phyloP scores from a whole-genome alignment of 345 rosid genomes.

The Psidium friedrichsthalianum region DNA sequence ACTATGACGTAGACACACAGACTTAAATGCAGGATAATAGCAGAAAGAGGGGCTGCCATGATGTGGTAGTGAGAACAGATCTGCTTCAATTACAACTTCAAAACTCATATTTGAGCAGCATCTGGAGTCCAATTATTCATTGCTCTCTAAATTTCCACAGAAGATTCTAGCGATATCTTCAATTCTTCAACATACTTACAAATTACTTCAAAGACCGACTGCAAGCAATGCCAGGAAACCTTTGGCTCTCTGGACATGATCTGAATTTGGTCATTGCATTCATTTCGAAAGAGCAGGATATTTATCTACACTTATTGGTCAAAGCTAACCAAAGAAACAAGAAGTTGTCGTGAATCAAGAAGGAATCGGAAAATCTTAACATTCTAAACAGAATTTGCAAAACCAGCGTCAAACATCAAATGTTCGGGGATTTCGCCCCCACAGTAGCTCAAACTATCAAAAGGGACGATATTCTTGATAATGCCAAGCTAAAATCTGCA shows the following conservation, averaged over 20 bases:
- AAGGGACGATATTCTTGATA: too few species aligned
- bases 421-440: too few species aligned
- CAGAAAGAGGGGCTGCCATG: background rate
- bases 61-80: background rate
- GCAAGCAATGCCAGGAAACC: background rate
- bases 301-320: background rate
- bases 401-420: too few species aligned
- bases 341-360: background rate
- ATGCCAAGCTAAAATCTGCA: too few species aligned
- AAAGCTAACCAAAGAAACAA: background rate
- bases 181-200: background rate
- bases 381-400: background rate
- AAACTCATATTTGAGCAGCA: background rate
- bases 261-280: background rate
- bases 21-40: background rate
- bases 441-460: too few species aligned
- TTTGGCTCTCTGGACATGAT: background rate
- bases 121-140: background rate
- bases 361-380: background rate
- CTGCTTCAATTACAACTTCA: background rate
- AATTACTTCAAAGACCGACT: background rate
- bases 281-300: background rate
- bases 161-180: background rate
- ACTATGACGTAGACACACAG: background rate
- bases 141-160: background rate